Evolutionary conservation across 2,329 filamentous ascomycete species (phyloP), one percentile per base, ranked within the genome.

Genomic region (Fonsecaea pugnacius): DNA sequence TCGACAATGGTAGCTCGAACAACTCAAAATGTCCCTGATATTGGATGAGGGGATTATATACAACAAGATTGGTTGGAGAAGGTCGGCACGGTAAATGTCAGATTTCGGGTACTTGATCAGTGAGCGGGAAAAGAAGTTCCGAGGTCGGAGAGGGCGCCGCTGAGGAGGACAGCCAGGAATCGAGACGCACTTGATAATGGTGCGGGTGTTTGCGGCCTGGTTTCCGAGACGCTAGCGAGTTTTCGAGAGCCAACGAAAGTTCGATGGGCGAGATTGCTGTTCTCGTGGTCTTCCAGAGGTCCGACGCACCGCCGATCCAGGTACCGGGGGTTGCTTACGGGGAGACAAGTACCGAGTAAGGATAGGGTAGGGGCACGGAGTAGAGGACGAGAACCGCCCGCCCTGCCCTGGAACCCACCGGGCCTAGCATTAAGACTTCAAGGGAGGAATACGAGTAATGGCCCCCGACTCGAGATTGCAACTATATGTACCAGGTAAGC

Each of bases 211-310:
- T 52, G 36, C 56, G 43, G 18, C 27, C 50, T 43, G 12, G 21
- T 56, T 60, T 67, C 60, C 65, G 65, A 67, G 65, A 64, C 65
- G 62, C 65, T 67, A 67, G 40, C 14, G 30, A 32, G 24, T n/a
- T 60, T 67, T 53, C 65, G 65, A 67, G 65, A 67, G 48, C 32
- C 10, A 21, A 16, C 32, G 12, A 21, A 16, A 27, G 24, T 10
- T 18, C 18, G 35, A 21, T 18, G 38, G 64, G 65, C 62, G 65
- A 65, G 65, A 62, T 59, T 63, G 65, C 62, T 59, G 30, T 30
- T 30, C 27, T 30, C 27, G 27, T 4, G 27, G 27, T 30, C 5
- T 33, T 5, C 18, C n/a, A 16, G 5, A 43, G 38, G 38, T 14
- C 38, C 38, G 38, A 43, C 6, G 38, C 38, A 43, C 38, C 38